phyloP scores from a whole-genome alignment of 148 eudicot genomes.

The Rheum nobile region DNA sequence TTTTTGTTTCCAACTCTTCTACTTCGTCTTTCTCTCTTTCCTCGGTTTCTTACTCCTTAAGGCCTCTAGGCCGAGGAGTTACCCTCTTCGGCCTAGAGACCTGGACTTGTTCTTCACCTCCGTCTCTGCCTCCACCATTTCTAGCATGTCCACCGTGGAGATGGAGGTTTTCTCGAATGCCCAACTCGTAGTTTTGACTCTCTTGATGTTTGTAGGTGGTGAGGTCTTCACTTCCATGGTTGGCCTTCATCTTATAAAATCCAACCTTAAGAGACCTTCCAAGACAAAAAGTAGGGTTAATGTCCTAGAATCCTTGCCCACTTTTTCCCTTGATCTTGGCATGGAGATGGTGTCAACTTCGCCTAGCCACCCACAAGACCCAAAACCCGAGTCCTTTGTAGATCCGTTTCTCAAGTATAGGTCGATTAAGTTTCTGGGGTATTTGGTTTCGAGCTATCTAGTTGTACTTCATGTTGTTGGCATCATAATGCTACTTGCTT shows the following conservation, averaged over 20 bases:
- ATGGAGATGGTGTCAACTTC: not conserved
- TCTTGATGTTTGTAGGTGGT: constrained; percentile 45
- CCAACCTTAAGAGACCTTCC: constrained; percentile 9
- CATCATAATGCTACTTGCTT: constrained; percentile 16
- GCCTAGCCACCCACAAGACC: not conserved
- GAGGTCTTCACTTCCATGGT: constrained; percentile 40
- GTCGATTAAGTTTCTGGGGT: constrained; percentile 26
- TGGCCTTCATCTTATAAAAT: constrained; percentile 19
- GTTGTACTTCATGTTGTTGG: constrained; percentile 26
- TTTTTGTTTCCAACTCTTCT: constrained; percentile 26
- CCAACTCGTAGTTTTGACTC: constrained; percentile 32
- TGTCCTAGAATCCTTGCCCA: not conserved
- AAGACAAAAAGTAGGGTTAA: not conserved
- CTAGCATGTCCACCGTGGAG: constrained; percentile 56
- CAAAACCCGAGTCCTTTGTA: not conserved
- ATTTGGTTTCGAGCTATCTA: constrained; percentile 29
- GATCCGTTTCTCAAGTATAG: constrained; percentile 20
- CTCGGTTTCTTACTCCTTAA: constrained; percentile 25
- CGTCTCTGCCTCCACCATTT: constrained; percentile 35
- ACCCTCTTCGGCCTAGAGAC: constrained; percentile 1
- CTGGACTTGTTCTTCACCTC: constrained; percentile 38
- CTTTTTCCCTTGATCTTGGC: not conserved
- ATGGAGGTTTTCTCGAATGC: constrained; percentile 58
- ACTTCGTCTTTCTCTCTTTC: constrained; percentile 18
- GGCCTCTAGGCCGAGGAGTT: constrained; percentile 14